phyloP scores from a whole-genome alignment of 1,139 yeast species.

The Sporopachydermia cereana region DNA sequence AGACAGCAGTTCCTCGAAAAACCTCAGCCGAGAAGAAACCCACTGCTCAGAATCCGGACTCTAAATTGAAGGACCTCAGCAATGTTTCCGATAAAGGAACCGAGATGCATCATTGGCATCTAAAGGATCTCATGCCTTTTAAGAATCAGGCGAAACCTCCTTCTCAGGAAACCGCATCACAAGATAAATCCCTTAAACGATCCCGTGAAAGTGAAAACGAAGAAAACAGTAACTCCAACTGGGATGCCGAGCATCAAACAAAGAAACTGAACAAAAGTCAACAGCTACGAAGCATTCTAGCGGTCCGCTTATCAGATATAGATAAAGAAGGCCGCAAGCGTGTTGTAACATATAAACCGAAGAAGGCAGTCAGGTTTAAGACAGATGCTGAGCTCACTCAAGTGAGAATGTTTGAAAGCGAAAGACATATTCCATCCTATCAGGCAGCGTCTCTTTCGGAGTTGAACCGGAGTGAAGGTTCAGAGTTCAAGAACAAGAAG shows the following conservation, averaged over 20 bases:
- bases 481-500: neutral
- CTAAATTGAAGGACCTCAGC: too few species aligned
- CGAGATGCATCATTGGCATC: too few species aligned
- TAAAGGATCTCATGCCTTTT: neutral
- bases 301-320: neutral
- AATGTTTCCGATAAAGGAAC: too few species aligned
- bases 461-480: constrained; percentile 1
- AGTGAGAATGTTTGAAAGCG: constrained; percentile 33
- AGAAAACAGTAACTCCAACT: neutral
- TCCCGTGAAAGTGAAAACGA: neutral
- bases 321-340: constrained; percentile 14
- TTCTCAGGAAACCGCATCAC: too few species aligned
- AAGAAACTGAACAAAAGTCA: neutral
- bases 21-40: neutral
- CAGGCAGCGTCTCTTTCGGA: constrained; percentile 3
- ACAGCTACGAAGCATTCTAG: neutral
- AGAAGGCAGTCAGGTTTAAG: constrained; percentile 26
- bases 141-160: too few species aligned
- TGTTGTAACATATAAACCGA: too few species aligned
- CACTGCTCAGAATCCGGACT: too few species aligned
- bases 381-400: constrained; percentile 26
- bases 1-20: neutral
- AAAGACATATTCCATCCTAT: neutral
- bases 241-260: neutral
- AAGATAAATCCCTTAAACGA: too few species aligned